Conservation (phyloP, 202 grass and related monocot species). For the Digitaria exilis region DNA sequence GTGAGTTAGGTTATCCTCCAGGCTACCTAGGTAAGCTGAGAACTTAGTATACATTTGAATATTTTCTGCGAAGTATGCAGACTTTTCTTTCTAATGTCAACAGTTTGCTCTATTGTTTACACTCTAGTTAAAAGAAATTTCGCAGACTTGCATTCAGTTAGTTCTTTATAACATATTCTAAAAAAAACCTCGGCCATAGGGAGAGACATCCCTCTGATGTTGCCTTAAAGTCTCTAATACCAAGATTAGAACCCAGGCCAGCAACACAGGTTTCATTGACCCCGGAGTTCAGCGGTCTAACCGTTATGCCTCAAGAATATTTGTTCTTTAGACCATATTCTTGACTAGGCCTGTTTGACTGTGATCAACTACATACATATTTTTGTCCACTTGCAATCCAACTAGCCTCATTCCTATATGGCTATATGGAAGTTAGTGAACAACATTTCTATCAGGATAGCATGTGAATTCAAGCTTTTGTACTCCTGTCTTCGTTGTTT, state of each 20-base stretch:
- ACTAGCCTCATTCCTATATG: neutral
- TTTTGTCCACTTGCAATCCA: neutral
- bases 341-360: neutral
- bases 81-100: neutral
- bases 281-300: no score
- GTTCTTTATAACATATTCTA: neutral
- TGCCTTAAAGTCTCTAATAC: no score
- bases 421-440: slow-evolving; percentile 12
- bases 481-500: no score
- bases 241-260: no score
- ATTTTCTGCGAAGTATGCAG: neutral
- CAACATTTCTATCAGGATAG: neutral
- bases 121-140: neutral
- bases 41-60: slow-evolving; percentile 17
- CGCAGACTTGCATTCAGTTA: slow-evolving; percentile 11
- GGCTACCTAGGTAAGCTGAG: slow-evolving; percentile 83
- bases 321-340: slow-evolving; percentile 17
- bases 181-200: no score
- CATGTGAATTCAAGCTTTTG: neutral
- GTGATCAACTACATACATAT: neutral
- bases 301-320: no score
- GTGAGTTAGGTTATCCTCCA: slow-evolving; percentile 94
- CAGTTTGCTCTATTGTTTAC: neutral
- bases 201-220: no score
- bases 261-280: no score